phyloP scores from a whole-genome alignment of 1,284 basidiomycete genomes.

The Pseudozyma flocculosa region DNA sequence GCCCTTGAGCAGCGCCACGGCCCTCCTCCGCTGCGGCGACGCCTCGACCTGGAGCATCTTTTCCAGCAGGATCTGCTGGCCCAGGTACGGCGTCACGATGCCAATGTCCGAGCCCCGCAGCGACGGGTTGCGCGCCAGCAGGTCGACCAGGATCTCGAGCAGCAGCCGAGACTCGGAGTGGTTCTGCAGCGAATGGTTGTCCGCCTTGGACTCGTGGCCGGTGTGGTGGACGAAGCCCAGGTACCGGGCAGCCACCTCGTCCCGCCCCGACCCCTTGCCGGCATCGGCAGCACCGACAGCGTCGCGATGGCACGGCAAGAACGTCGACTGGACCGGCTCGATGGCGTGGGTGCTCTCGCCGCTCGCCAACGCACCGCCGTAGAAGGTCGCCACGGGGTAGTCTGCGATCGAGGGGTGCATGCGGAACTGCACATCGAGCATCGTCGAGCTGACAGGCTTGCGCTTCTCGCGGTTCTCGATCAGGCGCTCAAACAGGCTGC shows the following conservation, averaged over 20 bases:
- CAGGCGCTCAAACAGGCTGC: constrained; percentile 84
- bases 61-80: constrained; percentile 44
- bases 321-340: constrained; percentile 32
- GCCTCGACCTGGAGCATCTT: constrained; percentile 39
- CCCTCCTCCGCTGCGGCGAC: constrained; percentile 15
- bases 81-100: constrained; percentile 53
- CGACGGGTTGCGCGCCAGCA: constrained; percentile 38
- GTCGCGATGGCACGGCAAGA: constrained; percentile 10
- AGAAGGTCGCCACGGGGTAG: constrained; percentile 83
- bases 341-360: constrained; percentile 62
- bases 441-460: constrained; percentile 56
- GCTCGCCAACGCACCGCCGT: constrained; percentile 70
- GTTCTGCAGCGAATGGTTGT: constrained; percentile 46
- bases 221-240: constrained; percentile 43
- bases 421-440: constrained; percentile 88
- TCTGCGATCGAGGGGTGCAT: constrained; percentile 88
- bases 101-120: constrained; percentile 48
- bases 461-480: constrained; percentile 59
- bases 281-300: background rate
- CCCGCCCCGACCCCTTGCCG: too few species aligned
- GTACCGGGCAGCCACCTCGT: constrained; percentile 2
- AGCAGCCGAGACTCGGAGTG: constrained; percentile 38
- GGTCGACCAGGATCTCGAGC: constrained; percentile 54
- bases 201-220: constrained; percentile 30
- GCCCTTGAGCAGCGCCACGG: constrained; percentile 2